Percentiles rank a stretch among this genome's conserved stretches.
Evolutionary conservation across 2,329 filamentous ascomycete genomes (phyloP).

Genomic region (Apiospora saccharicola): DNA sequence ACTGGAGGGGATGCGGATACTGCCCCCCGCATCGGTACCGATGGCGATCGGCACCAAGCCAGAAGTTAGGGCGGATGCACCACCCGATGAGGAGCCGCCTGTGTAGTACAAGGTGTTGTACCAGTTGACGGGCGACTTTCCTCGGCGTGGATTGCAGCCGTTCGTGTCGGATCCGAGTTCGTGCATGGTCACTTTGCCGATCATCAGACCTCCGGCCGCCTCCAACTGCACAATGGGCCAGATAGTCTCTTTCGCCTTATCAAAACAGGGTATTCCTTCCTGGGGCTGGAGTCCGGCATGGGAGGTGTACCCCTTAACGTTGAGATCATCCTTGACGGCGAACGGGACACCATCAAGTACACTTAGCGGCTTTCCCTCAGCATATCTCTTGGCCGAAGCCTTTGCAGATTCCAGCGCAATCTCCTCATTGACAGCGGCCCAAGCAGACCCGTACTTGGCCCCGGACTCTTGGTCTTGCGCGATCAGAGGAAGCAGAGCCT

Average conservation of each 20-base stretch:
- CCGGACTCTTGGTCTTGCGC: slow-evolving; percentile 61
- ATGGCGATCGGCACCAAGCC: slow-evolving; percentile 79
- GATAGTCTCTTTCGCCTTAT: slow-evolving; percentile 60
- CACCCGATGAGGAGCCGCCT: slow-evolving; percentile 82
- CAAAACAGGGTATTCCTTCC: slow-evolving; percentile 59
- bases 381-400: slow-evolving; percentile 77
- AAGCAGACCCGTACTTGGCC: slow-evolving; percentile 74
- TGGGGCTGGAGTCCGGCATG: slow-evolving; percentile 71
- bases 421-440: slow-evolving; percentile 71
- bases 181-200: slow-evolving; percentile 83
- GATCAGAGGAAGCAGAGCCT: slow-evolving; percentile 76
- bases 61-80: slow-evolving; percentile 71
- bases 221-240: slow-evolving; percentile 78
- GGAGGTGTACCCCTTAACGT: slow-evolving; percentile 73
- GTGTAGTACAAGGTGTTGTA: slow-evolving; percentile 80
- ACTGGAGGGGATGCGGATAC: slow-evolving; percentile 74
- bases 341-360: slow-evolving; percentile 84
- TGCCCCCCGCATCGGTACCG: slow-evolving; percentile 80
- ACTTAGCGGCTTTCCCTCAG: slow-evolving; percentile 68
- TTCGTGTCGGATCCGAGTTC: slow-evolving; percentile 82
- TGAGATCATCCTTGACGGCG: slow-evolving; percentile 82
- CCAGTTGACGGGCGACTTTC: slow-evolving; percentile 76
- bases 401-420: slow-evolving; percentile 71
- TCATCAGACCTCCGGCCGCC: slow-evolving; percentile 76
- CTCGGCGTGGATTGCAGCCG: slow-evolving; percentile 80